Conservation (phyloP, 805 yeast species). For the Cyberlindnera nakhonratchasimensis region DNA sequence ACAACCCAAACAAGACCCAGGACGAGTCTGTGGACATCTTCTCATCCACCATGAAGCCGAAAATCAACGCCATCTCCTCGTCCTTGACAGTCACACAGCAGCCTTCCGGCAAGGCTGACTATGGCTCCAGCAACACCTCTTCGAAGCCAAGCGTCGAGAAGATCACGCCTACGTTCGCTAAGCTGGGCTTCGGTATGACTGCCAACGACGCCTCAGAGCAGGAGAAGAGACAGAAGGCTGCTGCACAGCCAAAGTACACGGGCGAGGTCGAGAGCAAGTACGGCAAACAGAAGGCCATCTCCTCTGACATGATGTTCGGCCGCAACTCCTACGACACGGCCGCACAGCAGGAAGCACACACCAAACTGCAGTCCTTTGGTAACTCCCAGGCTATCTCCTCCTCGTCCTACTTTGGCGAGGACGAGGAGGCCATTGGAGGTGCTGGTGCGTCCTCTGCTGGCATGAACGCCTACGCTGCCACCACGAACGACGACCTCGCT, state of each 20-base stretch:
- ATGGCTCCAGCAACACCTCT: slow-evolving; percentile 2
- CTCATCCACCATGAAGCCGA: slow-evolving; percentile 11
- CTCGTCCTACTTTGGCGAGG: slow-evolving; percentile 87
- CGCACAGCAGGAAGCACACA: slow-evolving; percentile 73
- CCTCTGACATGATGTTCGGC: slow-evolving; percentile 93
- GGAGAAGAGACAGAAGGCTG: slow-evolving; percentile 41
- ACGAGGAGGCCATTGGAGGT: slow-evolving; percentile 38
- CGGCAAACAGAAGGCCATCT: slow-evolving; percentile 89
- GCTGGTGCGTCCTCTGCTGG: slow-evolving; percentile 31
- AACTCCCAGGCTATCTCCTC: slow-evolving; percentile 93
- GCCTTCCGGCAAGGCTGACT: slow-evolving; percentile 14
- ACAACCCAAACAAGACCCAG: slow-evolving; percentile 33
- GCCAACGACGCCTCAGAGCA: slow-evolving; percentile 52
- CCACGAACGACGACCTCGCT: slow-evolving; percentile 85
- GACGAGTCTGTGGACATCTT: slow-evolving; percentile 15
- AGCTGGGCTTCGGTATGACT: slow-evolving; percentile 88
- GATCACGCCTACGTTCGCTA: slow-evolving; percentile 70
- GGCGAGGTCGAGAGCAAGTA: slow-evolving; percentile 75
- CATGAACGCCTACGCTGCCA: slow-evolving; percentile 64
- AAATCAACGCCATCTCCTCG: slow-evolving; percentile 9
- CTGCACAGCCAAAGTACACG: slow-evolving; percentile 59
- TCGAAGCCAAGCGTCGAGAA: slow-evolving; percentile 32
- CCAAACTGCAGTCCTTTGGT: slow-evolving; percentile 75
- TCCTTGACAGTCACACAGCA: slow-evolving; percentile 24
- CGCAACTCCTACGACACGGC: slow-evolving; percentile 77